Evolutionary conservation across 345 rosid genomes (phyloP), one percentile per base, ranked within the genome.

Genomic region (Tarenaya hassleriana): DNA sequence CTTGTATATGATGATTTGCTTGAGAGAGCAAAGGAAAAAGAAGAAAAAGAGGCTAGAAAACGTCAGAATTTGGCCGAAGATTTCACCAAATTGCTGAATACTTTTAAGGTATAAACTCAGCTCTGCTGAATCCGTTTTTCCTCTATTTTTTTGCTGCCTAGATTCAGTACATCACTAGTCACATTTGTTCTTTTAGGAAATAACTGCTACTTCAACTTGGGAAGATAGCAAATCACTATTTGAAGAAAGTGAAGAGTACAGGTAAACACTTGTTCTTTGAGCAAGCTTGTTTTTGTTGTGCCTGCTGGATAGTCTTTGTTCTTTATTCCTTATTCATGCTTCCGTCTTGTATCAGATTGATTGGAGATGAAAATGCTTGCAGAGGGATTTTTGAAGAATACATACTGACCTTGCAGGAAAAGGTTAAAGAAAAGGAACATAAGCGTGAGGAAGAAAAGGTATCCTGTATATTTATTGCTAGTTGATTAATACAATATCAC

Each of bases 391-490:
- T 85, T 55, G 95, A 88, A 75, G 97, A 92, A 50, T 85, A 85
- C 64, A 56, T 78, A 55, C 55, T 71, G 14, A 72, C 78, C 63
- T 70, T 92, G 53, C 80, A 66, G 57, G 96, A 92, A 69, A 88
- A 85, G 73, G 85, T 91, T 24, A 92, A 81, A 68, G 97, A 92
- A 55, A 92, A 88, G 69, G 99, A 86, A 54, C 88, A 91, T 31
- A 88, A 75, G 56, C 84, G 94, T n/a, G 94, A 85, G 68, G 97
- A 92, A 64, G 99, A 88, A 56, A 92, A 92, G 95, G 95, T 88
- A 62, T 24, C 20, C 18, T 24, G 2, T 24, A 5, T 24, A 24
- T 5, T 24, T 2, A 24, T 24, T 24, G 29, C 5, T 24, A 2
- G 29, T 24, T 24, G 29, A 24, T 24, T 5, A 5, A 5, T 24